Percentiles rank a stretch among this genome's conserved stretches.
These are phyloP conservation scores for Polyplosphaeria fusca DNA, from an alignment of 495 filamentous ascomycete species.

Conservation along the genomic window DNA sequence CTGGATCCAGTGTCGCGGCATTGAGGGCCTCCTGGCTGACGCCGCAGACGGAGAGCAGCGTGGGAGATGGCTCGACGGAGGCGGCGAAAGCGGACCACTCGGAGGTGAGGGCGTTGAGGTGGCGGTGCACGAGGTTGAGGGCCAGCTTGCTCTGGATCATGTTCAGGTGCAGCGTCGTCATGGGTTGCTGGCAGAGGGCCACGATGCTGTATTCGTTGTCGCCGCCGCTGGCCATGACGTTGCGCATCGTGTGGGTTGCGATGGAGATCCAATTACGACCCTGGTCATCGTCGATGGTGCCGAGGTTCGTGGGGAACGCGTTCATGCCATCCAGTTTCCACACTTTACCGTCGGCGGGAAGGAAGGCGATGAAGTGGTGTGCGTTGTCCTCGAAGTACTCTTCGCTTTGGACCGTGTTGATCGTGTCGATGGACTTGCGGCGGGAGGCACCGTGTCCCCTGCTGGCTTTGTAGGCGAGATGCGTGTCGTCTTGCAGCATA, in stretches of 20 bases:
- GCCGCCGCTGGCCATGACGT: conserved; percentile 33
- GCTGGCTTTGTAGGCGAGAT: conserved; percentile 28
- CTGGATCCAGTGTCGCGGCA: neutral
- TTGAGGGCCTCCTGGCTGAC: conserved; percentile 3
- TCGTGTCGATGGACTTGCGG: conserved; percentile 25
- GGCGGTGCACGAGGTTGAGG: conserved; percentile 41
- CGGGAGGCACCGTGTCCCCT: conserved; percentile 44
- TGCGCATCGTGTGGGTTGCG: conserved; percentile 43
- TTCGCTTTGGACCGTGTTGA: neutral
- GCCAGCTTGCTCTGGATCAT: conserved; percentile 50
- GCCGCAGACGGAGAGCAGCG: conserved; percentile 1
- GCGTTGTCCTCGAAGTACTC: conserved; percentile 47
- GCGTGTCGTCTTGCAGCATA: conserved; percentile 73
- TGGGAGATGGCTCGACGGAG: neutral
- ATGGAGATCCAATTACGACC: conserved; percentile 49
- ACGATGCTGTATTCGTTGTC: conserved; percentile 58
- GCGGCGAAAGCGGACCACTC: conserved; percentile 36
- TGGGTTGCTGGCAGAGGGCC: conserved; percentile 53
- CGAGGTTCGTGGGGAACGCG: conserved; percentile 65
- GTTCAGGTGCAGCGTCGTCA: conserved; percentile 42
- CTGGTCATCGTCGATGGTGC: conserved; percentile 44
- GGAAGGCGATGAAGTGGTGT: conserved; percentile 88
- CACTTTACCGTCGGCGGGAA: conserved; percentile 68
- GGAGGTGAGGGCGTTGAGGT: conserved; percentile 35
- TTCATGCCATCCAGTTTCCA: conserved; percentile 93